Conservation (phyloP, 1,284 basidiomycete genomes). For the Cryptococcus sp. region DNA sequence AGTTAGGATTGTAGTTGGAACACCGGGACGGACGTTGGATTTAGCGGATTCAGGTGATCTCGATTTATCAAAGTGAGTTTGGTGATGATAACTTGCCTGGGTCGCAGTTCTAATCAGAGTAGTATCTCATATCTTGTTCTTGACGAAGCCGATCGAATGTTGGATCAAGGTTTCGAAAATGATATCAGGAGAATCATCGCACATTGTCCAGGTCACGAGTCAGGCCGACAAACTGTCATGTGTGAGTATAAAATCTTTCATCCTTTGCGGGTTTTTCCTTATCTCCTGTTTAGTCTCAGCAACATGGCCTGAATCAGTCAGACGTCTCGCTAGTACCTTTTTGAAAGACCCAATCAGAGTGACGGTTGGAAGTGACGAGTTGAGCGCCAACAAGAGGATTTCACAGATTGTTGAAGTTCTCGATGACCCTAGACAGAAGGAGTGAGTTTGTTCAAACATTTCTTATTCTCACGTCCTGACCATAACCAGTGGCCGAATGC, state of each 20-base stretch:
- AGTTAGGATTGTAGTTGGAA: slow-evolving; percentile 81
- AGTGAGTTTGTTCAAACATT: slow-evolving; percentile 52
- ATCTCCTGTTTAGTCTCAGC: slow-evolving; percentile 68
- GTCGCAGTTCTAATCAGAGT: slow-evolving; percentile 3
- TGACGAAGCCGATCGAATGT: slow-evolving; percentile 97
- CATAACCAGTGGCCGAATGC: slow-evolving; percentile 61
- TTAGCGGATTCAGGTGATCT: slow-evolving; percentile 78
- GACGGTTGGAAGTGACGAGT: slow-evolving; percentile 91
- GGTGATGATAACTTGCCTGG: neutral
- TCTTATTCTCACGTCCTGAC: neutral
- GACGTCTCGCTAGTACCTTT: slow-evolving; percentile 87
- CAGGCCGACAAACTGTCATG: slow-evolving; percentile 82
- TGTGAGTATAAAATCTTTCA: slow-evolving; percentile 55
- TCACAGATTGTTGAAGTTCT: slow-evolving; percentile 77
- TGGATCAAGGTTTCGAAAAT: slow-evolving; percentile 98
- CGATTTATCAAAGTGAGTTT: slow-evolving; percentile 67
- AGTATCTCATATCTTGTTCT: slow-evolving; percentile 88
- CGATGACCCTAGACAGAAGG: slow-evolving; percentile 80
- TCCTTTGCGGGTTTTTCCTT: neutral
- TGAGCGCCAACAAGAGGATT: slow-evolving; percentile 89
- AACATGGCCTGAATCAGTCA: slow-evolving; percentile 96
- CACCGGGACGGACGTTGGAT: slow-evolving; percentile 89
- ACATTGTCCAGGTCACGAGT: slow-evolving; percentile 59
- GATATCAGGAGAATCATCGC: slow-evolving; percentile 92
- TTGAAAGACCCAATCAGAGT: slow-evolving; percentile 80